Percentiles rank a stretch among this genome's conserved stretches.
Evolutionary conservation across 495 filamentous ascomycete genomes (phyloP).

Genomic region (Astrocystis sublimbata): DNA sequence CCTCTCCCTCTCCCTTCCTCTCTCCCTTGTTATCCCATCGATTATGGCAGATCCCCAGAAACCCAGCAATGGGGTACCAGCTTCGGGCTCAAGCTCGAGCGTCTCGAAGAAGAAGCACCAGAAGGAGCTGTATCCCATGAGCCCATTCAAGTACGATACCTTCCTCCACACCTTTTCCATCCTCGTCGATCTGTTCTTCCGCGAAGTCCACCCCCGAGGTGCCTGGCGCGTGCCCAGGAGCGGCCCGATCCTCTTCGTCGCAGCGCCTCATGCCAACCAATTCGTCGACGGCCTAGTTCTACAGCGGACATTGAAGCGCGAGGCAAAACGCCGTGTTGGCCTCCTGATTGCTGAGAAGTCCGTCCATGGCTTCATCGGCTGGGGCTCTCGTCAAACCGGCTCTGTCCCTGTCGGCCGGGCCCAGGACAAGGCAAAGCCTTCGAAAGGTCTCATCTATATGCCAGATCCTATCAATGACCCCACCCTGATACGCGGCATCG

Average conservation of each 20-base stretch:
- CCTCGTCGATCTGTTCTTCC: slow-evolving; percentile 92
- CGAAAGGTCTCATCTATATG: slow-evolving; percentile 81
- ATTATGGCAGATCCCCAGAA: slow-evolving; percentile 25
- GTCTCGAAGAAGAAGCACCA: slow-evolving; percentile 23
- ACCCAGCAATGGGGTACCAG: slow-evolving; percentile 19
- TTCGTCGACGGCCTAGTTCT: slow-evolving; percentile 96
- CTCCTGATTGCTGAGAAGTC: slow-evolving; percentile 95
- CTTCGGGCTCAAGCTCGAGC: slow-evolving; percentile 21
- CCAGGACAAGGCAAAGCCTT: slow-evolving; percentile 82
- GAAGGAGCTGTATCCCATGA: slow-evolving; percentile 67
- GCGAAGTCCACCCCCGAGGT: slow-evolving; percentile 92
- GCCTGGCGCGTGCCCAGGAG: slow-evolving; percentile 87
- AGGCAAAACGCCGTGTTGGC: slow-evolving; percentile 83
- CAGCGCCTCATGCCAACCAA: slow-evolving; percentile 98
- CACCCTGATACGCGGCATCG: slow-evolving; percentile 78
- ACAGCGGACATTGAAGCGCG: slow-evolving; percentile 81
- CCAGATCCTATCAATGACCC: slow-evolving; percentile 84
- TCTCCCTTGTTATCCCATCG: background rate
- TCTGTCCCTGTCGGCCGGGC: slow-evolving; percentile 87
- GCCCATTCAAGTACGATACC: slow-evolving; percentile 76
- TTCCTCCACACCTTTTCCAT: slow-evolving; percentile 82
- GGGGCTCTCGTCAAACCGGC: slow-evolving; percentile 73
- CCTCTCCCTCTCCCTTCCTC: background rate
- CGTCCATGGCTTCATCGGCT: slow-evolving; percentile 86
- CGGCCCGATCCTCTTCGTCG: slow-evolving; percentile 92